Base-by-base conservation (phyloP, 441 rosid species). In the Adansonia rubrostipa region DNA sequence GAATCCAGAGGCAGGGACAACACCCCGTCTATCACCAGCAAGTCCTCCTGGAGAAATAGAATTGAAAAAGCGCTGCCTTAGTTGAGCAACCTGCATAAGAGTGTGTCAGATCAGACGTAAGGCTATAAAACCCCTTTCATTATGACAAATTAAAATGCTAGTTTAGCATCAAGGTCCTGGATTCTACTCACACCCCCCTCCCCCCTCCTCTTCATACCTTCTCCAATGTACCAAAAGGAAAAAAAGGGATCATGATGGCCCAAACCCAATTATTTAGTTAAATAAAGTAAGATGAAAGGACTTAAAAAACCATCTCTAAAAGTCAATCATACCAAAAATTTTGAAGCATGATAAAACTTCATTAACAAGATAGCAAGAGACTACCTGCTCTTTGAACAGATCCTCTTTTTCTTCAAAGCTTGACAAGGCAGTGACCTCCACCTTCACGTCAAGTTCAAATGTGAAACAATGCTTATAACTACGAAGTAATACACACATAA, bases 1-100 rank as follows among this genome's bases (percentile, higher is more conserved):
- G 87, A 95, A 95, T 62, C 94, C 97, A 22, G 98, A 89, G 75
- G 99, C 99, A 75, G 98, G 95, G 75, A 92, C 91, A 42, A 86
- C 91, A 76, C 92, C 93, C 67, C 86, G 87, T 75, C 94, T 85
- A 80, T 95, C 92, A 85, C 98, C 96, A 50, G 95, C 88, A 80
- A 95, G 93, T 69, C 97, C 94, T 73, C 97, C 94, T 11, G 92
- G 97, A 82, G 93, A 87, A 84, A 87, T 89, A 75, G 97, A 90
- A 79, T 89, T 89, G 82, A 88, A 92, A 82, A 96, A 92, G 9
- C 82, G 73, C 84, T 89, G 91, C 85, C 97, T 93, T 77, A 95
- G 80, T 75, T 86, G 79, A 77, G 92, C 85, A 78, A 93, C 97
- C 98, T 93, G 89, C 61, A 71, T 24, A 80, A 77, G 67, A 87